These are phyloP conservation scores for Coelastrella sp. DNA, from an alignment of 139 green algal genomes.

Conservation along the genomic window DNA sequence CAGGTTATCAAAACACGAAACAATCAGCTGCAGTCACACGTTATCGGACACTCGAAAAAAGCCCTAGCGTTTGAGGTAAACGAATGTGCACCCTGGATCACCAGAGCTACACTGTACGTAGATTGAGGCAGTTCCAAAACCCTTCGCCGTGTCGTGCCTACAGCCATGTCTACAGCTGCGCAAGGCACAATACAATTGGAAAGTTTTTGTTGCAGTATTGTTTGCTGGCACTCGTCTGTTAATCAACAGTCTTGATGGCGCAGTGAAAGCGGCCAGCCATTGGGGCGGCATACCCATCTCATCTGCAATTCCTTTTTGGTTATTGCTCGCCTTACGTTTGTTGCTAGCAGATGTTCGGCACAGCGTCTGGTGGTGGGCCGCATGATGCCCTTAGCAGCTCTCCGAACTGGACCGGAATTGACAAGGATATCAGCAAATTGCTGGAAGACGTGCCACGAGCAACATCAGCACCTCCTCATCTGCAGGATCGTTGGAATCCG, in stretches of 20 bases:
- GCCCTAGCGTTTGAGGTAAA: no score
- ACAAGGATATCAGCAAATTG: slow-evolving; percentile 73
- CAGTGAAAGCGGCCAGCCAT: slow-evolving; percentile 2
- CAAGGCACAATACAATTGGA: no score
- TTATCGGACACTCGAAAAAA: no score
- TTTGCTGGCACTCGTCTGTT: no score
- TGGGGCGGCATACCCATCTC: background rate
- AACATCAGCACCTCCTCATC: slow-evolving; percentile 85
- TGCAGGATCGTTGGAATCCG: slow-evolving; percentile 76
- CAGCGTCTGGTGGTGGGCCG: slow-evolving; percentile 1
- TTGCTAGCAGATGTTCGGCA: slow-evolving; percentile 30
- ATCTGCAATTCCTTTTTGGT: background rate
- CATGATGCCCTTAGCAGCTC: slow-evolving; percentile 26
- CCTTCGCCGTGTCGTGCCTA: no score
- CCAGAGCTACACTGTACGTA: no score
- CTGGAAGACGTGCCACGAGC: slow-evolving; percentile 88
- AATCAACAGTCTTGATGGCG: background rate
- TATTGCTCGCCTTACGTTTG: background rate
- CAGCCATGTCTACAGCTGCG: no score
- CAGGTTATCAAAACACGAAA: no score
- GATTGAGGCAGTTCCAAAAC: no score
- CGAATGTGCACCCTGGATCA: no score
- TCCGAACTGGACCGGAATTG: slow-evolving; percentile 25
- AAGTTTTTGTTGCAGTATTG: no score
- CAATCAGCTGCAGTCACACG: no score